Base-by-base conservation (phyloP, 116 monocot genomes). In the Phalaenopsis hybrid region DNA sequence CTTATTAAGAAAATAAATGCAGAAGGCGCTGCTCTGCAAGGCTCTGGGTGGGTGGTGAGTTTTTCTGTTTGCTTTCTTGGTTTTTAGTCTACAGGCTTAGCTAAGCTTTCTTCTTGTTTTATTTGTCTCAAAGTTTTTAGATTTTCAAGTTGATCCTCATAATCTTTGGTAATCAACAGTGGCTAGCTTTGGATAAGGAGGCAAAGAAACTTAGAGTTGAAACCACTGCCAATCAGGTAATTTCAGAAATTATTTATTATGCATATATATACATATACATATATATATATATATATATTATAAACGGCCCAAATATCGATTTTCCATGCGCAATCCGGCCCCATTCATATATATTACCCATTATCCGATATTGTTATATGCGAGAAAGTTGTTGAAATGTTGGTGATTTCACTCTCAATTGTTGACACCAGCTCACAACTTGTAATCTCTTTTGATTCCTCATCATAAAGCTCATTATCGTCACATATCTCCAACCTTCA, bases 21-120 rank as follows among this genome's bases (percentile, higher is more conserved):
- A 50, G 94, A 93, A 83, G 97, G 97, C 79, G 93, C 94, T 84
- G 94, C 91, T 90, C 84, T 97, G 79, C 97, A 97, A 78, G 97
- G 97, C 79, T 97, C 97, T 78, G 97, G 97, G 88, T 97, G 97
- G 97, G 94, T 97, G 92, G 97, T 97, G 79, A 82, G 93, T 81
- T 76, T 61, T 58, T 43, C 43, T 57, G 20, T 8, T 31, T 68
- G 18, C 67, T 21, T 51, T 6, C 20, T 55, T 52, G 33, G 51
- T 55, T 78, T 82, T 77, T 51, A 55, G 34, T 79, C n/a, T 79
- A 10, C 23, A 10, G n/a, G 51, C 33, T 34, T 17, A 57, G 15
- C 46, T 41, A 5, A 25, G 11, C 44, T 67, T 34, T 6, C 77
- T n/a, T 21, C 49, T 45, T 44, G 21, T 33, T 80, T 23, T 18